Conservation (phyloP, 495 filamentous ascomycete species). For the Aspergillus panamensis region DNA sequence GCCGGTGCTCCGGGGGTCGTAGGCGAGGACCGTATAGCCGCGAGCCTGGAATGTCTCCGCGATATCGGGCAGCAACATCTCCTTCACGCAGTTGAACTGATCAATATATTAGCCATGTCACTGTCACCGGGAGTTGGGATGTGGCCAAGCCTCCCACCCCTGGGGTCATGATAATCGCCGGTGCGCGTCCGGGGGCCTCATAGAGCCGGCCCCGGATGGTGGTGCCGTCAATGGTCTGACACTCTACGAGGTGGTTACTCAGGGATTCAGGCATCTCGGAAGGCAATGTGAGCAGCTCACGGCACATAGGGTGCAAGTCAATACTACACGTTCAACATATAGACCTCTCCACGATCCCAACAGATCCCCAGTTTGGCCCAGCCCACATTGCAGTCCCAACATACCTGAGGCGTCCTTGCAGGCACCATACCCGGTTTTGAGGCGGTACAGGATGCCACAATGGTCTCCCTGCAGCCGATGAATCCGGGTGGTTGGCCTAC, state of each 20-base stretch:
- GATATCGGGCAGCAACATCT: background rate
- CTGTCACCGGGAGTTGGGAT: background rate
- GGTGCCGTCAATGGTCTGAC: background rate
- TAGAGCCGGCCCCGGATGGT: background rate
- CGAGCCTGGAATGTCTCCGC: background rate
- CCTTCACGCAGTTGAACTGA: background rate
- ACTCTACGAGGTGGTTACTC: conserved; percentile 1
- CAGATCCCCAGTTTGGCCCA: too few relatives aligned
- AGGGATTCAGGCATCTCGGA: background rate
- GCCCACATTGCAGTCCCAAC: too few relatives aligned
- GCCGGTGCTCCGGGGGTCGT: background rate
- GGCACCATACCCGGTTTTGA: too few relatives aligned
- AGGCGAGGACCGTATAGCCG: background rate
- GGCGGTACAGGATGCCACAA: too few relatives aligned
- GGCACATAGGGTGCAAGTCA: too few relatives aligned
- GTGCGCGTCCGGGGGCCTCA: background rate
- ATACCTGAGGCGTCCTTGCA: too few relatives aligned
- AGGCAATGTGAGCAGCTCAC: background rate
- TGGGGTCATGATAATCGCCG: background rate
- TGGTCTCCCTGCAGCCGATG: too few relatives aligned
- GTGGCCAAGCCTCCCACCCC: background rate
- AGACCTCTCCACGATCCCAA: too few relatives aligned
- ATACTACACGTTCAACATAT: too few relatives aligned
- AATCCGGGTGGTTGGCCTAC: too few relatives aligned
- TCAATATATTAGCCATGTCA: too few relatives aligned